These are phyloP conservation scores for Emmonsiellopsis sp. DNA, from an alignment of 2,329 filamentous ascomycete genomes.

Conservation along the genomic window DNA sequence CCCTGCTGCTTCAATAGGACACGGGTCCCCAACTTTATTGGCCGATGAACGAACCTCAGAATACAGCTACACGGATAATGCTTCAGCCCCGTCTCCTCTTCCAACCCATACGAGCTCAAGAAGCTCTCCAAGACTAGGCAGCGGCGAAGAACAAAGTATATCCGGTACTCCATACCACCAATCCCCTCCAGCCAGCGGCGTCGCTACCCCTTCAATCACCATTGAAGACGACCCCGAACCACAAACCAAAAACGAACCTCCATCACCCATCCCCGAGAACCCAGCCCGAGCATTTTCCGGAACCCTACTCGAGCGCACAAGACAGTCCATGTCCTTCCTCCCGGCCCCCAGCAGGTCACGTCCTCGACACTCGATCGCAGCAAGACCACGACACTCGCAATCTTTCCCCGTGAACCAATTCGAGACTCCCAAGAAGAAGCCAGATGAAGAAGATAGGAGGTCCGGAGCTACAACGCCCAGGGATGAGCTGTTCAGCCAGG, in stretches of 20 bases:
- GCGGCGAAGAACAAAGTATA: not conserved
- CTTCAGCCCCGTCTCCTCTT: not conserved
- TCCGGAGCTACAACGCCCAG: conserved; percentile 44
- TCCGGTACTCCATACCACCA: not conserved
- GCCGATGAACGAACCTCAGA: not conserved
- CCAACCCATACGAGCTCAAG: not conserved
- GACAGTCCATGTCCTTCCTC: conserved; percentile 65
- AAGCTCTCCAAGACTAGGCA: conserved; percentile 3
- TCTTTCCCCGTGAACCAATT: conserved; percentile 49
- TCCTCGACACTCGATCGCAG: conserved; percentile 16
- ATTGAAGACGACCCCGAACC: not conserved
- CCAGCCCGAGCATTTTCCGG: conserved; percentile 14
- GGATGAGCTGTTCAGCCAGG: conserved; percentile 61
- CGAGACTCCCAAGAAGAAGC: conserved; percentile 40
- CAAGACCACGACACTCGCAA: conserved; percentile 28
- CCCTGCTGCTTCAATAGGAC: not conserved
- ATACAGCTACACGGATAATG: not conserved
- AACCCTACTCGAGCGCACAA: conserved; percentile 67
- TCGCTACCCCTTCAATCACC: conserved; percentile 1
- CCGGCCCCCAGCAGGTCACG: conserved; percentile 24
- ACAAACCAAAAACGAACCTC: conserved; percentile 10
- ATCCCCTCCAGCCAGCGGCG: not conserved
- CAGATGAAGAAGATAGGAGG: conserved; percentile 5
- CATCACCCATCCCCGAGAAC: conserved; percentile 11
- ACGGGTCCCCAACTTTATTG: not conserved